phyloP scores from a whole-genome alignment of 176 grass and related monocot genomes.

The Eleusine indica region DNA sequence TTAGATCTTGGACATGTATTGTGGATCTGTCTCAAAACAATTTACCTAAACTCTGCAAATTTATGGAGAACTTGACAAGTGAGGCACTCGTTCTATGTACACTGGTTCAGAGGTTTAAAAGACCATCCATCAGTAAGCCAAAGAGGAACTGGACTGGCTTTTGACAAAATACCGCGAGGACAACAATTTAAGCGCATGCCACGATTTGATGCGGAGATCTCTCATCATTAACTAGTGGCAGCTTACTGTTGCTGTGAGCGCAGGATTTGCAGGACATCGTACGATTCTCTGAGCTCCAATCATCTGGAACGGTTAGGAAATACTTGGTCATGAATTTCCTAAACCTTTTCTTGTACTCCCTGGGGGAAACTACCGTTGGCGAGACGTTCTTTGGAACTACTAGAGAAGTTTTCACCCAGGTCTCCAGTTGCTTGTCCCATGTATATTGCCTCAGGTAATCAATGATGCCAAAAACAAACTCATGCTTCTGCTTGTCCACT shows the following conservation, averaged over 20 bases:
- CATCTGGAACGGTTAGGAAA: slow-evolving; percentile 63
- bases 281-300: slow-evolving; percentile 49
- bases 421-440: slow-evolving; percentile 75
- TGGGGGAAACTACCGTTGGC: slow-evolving; percentile 60
- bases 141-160: background rate
- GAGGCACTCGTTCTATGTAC: slow-evolving; percentile 39
- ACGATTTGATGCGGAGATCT: slow-evolving; percentile 34
- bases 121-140: slow-evolving; percentile 1
- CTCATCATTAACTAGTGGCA: slow-evolving; percentile 1
- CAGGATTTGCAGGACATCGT: slow-evolving; percentile 46
- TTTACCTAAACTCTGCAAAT: slow-evolving; percentile 58
- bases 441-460: slow-evolving; percentile 66
- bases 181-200: slow-evolving; percentile 3
- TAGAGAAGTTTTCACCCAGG: slow-evolving; percentile 59
- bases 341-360: slow-evolving; percentile 67
- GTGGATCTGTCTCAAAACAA: slow-evolving; percentile 45
- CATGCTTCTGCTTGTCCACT: slow-evolving; percentile 52
- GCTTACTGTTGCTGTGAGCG: slow-evolving; percentile 27
- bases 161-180: background rate
- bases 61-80: slow-evolving; percentile 30
- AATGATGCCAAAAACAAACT: slow-evolving; percentile 70
- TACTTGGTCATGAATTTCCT: slow-evolving; percentile 66
- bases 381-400: slow-evolving; percentile 58
- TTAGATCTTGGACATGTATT: slow-evolving; percentile 31
- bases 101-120: slow-evolving; percentile 6